Evolutionary conservation across 768 basidiomycete genomes (phyloP).

Genomic region (Boletellus ananiceps): DNA sequence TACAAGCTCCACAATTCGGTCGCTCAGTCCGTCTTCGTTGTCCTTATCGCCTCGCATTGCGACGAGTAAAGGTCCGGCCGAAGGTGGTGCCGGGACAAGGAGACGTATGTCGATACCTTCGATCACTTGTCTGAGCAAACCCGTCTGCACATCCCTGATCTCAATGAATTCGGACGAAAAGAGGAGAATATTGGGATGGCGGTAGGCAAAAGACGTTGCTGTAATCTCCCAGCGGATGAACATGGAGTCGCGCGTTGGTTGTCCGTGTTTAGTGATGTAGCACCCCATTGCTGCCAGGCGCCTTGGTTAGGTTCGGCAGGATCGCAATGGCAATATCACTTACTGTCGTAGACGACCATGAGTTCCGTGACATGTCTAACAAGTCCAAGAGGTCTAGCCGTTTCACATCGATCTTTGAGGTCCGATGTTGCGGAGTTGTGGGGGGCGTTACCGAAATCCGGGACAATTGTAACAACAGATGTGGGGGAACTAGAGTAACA

Average conservation of each 20-base stretch:
- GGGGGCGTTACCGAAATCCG: slow-evolving; percentile 47
- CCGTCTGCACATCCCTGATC: slow-evolving; percentile 58
- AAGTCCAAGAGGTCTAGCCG: slow-evolving; percentile 62
- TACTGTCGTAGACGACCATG: slow-evolving; percentile 73
- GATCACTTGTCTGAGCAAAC: slow-evolving; percentile 77
- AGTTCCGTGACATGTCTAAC: slow-evolving; percentile 54
- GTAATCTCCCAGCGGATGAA: slow-evolving; percentile 79
- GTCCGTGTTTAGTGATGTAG: slow-evolving; percentile 68
- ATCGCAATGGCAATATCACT: slow-evolving; percentile 19
- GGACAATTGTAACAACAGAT: slow-evolving; percentile 47
- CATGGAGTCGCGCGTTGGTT: slow-evolving; percentile 53
- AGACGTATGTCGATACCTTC: slow-evolving; percentile 68
- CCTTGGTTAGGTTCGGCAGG: background rate
- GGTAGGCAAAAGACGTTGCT: slow-evolving; percentile 56
- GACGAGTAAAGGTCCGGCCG: slow-evolving; percentile 48
- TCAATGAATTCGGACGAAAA: slow-evolving; percentile 76
- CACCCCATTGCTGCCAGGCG: slow-evolving; percentile 58
- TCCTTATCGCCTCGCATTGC: slow-evolving; percentile 60
- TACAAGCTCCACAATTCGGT: slow-evolving; percentile 62
- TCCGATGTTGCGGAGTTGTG: slow-evolving; percentile 38
- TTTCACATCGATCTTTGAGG: slow-evolving; percentile 57
- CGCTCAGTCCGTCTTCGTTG: slow-evolving; percentile 52
- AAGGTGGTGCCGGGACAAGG: slow-evolving; percentile 39
- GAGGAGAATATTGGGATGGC: slow-evolving; percentile 62
- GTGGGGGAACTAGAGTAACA: slow-evolving; percentile 35